Conservation (phyloP, 176 grass and related monocot genomes). For the Dactylis glomerata region DNA sequence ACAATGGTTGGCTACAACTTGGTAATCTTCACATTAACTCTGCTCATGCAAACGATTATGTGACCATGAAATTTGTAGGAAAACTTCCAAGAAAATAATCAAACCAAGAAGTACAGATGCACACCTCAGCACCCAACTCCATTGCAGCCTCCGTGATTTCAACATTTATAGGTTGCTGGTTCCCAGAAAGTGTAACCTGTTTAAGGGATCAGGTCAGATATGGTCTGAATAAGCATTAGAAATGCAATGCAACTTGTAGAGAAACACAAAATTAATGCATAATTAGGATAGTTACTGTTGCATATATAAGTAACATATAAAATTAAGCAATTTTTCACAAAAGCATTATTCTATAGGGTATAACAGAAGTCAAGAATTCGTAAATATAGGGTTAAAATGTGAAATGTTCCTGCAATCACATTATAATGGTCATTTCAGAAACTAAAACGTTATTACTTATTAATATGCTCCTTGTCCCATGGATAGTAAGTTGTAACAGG, state of each 20-base stretch:
- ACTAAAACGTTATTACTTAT: not conserved
- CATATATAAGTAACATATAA: conserved; percentile 2
- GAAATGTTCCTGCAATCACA: not conserved
- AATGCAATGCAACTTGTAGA: conserved; percentile 6
- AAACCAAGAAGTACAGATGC: conserved; percentile 29
- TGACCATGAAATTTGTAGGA: not conserved
- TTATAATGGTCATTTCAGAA: conserved; percentile 11
- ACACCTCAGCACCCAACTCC: conserved; percentile 88
- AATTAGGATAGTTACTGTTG: not conserved
- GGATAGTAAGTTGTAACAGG: not conserved
- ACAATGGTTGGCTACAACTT: not conserved
- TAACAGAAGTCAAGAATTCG: not conserved
- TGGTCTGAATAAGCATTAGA: not conserved
- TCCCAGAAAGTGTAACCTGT: conserved; percentile 96
- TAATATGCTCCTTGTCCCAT: not conserved
- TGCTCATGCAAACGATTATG: not conserved
- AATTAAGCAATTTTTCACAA: not conserved
- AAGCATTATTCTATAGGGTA: not conserved
- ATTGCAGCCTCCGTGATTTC: conserved; percentile 96
- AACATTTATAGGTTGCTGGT: conserved; percentile 92
- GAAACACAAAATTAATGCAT: conserved; percentile 19
- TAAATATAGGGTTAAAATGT: not conserved
- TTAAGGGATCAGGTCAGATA: conserved; percentile 1
- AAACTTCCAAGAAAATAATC: conserved; percentile 26
- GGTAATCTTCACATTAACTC: not conserved